Base-by-base conservation (phyloP, 2,329 filamentous ascomycete species). In the Penicillium sp. region DNA sequence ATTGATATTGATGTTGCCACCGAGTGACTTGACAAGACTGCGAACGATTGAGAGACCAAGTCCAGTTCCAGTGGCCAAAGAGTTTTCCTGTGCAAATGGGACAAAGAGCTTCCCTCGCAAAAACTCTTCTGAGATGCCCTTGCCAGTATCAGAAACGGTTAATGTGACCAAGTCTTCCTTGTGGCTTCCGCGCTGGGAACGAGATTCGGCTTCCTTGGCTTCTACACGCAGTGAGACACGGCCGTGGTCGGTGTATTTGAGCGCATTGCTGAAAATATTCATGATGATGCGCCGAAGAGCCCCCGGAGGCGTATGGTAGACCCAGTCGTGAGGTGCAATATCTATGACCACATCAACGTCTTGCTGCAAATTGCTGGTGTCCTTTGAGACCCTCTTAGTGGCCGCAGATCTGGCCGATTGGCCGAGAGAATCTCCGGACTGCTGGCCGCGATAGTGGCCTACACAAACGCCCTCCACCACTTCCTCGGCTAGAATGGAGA, bases 21-120 rank as follows among this genome's bases (percentile, higher is more conserved):
- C 70, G 0, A 83, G 63, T 27, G 75, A 74, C n/a, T 72, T 68
- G 7, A 81, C 69, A 3, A 84, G 77, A 54, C 61, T 47, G 21
- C 72, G 70, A 3, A 84, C 80, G 4, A 84, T 73, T 25, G 74
- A 79, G 15, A 85, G 63, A 0, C 82, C 81, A 0, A 85, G 67
- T 0, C 82, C 81, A 0, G 77, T 77, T 1, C 82, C 81, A 0
- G 74, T 70, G 0, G 72, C 65, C 0, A 84, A 57, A 1, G 63
- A 53, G 18, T 81, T 71, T 50, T 84, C 81, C 45, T 84, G 81
- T 0, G 70, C 64, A 48, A 84, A 84, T 0, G 80, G 77, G 0
- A 71, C 73, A 52, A 80, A 84, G 0, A 84, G 58, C 7, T 72
- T 69, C 8, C 76, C 71, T n/a, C 70, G 66, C 3, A 84, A 64